phyloP scores from a whole-genome alignment of 768 basidiomycete genomes.

The Coprinopsis strossmayeri region DNA sequence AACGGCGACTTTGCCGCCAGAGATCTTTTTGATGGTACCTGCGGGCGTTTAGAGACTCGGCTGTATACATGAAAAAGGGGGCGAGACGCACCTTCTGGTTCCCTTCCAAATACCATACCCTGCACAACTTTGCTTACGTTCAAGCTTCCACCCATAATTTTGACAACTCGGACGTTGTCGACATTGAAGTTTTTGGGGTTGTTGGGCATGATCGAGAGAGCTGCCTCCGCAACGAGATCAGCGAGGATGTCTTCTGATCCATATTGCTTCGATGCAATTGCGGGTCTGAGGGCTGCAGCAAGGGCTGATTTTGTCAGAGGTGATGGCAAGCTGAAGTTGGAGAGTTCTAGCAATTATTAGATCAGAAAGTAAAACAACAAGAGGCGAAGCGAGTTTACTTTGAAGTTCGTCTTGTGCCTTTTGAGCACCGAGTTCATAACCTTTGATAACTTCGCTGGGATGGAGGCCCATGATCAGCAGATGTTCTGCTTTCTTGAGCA shows the following conservation, averaged over 20 bases:
- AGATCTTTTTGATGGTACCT: slow-evolving; percentile 80
- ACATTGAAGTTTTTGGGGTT: slow-evolving; percentile 94
- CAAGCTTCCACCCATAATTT: slow-evolving; percentile 95
- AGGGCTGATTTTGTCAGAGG: slow-evolving; percentile 70
- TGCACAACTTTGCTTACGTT: slow-evolving; percentile 80
- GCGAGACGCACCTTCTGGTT: slow-evolving; percentile 72
- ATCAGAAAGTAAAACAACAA: slow-evolving; percentile 1
- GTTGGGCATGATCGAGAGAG: slow-evolving; percentile 83
- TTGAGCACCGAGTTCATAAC: slow-evolving; percentile 85
- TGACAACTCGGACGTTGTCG: slow-evolving; percentile 96
- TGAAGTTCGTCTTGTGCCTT: slow-evolving; percentile 87
- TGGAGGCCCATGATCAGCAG: slow-evolving; percentile 95
- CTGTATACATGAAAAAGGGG: neutral
- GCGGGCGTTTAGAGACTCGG: neutral
- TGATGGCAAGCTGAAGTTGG: slow-evolving; percentile 59
- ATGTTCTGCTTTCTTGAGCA: slow-evolving; percentile 89
- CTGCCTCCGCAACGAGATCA: slow-evolving; percentile 86
- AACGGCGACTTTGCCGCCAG: slow-evolving; percentile 88
- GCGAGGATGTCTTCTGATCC: slow-evolving; percentile 84
- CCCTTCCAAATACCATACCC: slow-evolving; percentile 97
- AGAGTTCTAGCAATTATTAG: slow-evolving; percentile 45
- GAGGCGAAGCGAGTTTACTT: slow-evolving; percentile 46
- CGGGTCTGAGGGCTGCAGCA: slow-evolving; percentile 73
- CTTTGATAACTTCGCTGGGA: slow-evolving; percentile 91
- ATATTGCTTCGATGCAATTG: slow-evolving; percentile 97